Percentiles rank a stretch among this genome's conserved stretches.
These are phyloP conservation scores for Rhipidocladum racemiflorum DNA, from an alignment of 176 grass and related monocot genomes.

Conservation along the genomic window DNA sequence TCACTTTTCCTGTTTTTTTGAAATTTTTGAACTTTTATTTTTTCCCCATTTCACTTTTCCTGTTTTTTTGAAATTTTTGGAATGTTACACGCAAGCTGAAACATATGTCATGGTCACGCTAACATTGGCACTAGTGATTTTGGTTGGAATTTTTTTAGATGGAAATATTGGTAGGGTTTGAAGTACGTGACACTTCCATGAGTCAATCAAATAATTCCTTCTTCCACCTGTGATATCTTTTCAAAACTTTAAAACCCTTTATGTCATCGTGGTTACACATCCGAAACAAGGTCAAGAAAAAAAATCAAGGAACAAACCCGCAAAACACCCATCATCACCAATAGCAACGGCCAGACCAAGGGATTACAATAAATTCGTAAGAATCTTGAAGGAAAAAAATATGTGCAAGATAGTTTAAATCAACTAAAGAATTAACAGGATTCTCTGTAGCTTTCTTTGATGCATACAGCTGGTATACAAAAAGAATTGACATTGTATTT, in stretches of 20 bases:
- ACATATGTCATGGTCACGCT: too few species aligned
- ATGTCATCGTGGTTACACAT: neutral
- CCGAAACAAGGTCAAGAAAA: neutral
- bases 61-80: too few species aligned
- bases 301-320: neutral
- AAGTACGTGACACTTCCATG: too few species aligned
- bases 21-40: too few species aligned
- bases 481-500: neutral
- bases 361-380: neutral
- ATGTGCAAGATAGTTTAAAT: neutral
- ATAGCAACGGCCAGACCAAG: neutral
- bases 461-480: conserved; percentile 7
- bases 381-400: neutral
- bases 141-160: too few species aligned
- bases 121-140: too few species aligned
- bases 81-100: too few species aligned
- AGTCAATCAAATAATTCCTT: too few species aligned
- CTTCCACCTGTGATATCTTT: too few species aligned
- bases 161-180: too few species aligned
- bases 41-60: too few species aligned
- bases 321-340: neutral
- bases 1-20: too few species aligned
- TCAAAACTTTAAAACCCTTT: neutral
- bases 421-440: conserved; percentile 11
- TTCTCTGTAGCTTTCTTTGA: neutral